phyloP scores from a whole-genome alignment of 441 rosid genomes.

The Pelargonium exstipulatum region DNA sequence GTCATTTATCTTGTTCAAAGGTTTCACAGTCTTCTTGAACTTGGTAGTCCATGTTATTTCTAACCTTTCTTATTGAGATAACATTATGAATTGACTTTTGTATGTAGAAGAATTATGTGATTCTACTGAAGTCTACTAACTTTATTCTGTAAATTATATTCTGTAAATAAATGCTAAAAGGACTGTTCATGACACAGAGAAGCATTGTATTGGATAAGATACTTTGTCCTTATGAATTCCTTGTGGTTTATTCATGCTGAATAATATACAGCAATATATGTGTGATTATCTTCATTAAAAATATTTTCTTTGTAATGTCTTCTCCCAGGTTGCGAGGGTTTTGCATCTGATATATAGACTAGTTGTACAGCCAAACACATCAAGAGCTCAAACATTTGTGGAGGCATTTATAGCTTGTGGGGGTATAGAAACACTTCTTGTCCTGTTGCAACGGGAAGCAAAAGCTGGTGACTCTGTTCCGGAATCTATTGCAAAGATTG shows the following conservation, averaged over 20 bases:
- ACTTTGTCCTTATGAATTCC: not conserved
- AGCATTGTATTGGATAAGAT: constrained; percentile 11
- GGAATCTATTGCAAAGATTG: constrained; percentile 34
- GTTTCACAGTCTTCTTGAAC: too few species aligned
- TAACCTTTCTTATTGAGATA: not conserved
- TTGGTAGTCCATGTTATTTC: too few species aligned
- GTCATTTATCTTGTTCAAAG: too few species aligned
- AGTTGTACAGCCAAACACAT: constrained; percentile 88
- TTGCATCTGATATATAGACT: constrained; percentile 85
- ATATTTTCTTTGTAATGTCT: constrained; percentile 20
- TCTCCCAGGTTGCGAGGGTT: constrained; percentile 77
- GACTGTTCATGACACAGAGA: not conserved
- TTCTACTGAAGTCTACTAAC: not conserved
- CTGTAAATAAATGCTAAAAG: too few species aligned
- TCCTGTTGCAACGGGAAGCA: constrained; percentile 91
- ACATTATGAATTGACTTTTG: not conserved
- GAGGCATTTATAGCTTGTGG: constrained; percentile 80
- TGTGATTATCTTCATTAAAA: constrained; percentile 17
- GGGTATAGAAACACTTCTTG: constrained; percentile 97
- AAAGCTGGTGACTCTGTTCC: constrained; percentile 65
- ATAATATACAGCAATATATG: not conserved
- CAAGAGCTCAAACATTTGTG: constrained; percentile 73
- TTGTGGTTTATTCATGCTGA: not conserved
- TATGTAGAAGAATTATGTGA: not conserved
- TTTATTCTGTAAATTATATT: not conserved